Conservation (phyloP, 306 rosid genomes). For the Cyamopsis tetragonoloba region DNA sequence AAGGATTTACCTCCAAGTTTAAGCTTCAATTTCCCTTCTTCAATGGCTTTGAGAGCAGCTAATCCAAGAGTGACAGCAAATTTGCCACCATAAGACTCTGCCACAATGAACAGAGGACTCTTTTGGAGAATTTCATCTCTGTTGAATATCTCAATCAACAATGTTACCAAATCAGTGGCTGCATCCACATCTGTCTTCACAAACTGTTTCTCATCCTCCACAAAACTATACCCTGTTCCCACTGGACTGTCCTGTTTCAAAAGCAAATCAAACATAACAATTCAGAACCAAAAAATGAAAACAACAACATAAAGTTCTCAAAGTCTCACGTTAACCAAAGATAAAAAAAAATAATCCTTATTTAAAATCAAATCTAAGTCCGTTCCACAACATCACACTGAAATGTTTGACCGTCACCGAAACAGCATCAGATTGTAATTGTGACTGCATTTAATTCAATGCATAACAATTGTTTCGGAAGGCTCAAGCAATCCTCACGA, state of each 20-base stretch:
- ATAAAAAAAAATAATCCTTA: neutral
- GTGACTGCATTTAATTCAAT: too few species aligned
- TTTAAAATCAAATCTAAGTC: too few species aligned
- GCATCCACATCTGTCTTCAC: slow-evolving; percentile 81
- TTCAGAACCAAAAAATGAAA: neutral
- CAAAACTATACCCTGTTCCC: slow-evolving; percentile 87
- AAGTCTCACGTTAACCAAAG: too few species aligned
- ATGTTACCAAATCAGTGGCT: slow-evolving; percentile 64
- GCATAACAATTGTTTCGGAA: too few species aligned
- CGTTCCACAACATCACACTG: too few species aligned
- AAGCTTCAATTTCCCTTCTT: slow-evolving; percentile 50
- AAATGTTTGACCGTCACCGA: too few species aligned
- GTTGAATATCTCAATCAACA: slow-evolving; percentile 55
- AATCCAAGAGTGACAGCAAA: slow-evolving; percentile 75
- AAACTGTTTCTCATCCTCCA: slow-evolving; percentile 47
- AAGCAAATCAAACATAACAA: neutral
- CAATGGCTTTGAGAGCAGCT: slow-evolving; percentile 58
- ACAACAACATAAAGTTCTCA: too few species aligned
- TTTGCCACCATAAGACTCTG: slow-evolving; percentile 94
- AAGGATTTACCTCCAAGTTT: slow-evolving; percentile 52
- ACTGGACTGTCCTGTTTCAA: slow-evolving; percentile 77
- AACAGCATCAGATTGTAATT: too few species aligned
- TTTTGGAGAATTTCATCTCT: slow-evolving; percentile 51
- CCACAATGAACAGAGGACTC: slow-evolving; percentile 72
- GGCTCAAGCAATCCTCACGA: too few species aligned